Percentiles rank a stretch among this genome's conserved stretches.
phyloP scores from a whole-genome alignment of 129 eudicot genomes.

The Rutidosis leptorrhynchoides region DNA sequence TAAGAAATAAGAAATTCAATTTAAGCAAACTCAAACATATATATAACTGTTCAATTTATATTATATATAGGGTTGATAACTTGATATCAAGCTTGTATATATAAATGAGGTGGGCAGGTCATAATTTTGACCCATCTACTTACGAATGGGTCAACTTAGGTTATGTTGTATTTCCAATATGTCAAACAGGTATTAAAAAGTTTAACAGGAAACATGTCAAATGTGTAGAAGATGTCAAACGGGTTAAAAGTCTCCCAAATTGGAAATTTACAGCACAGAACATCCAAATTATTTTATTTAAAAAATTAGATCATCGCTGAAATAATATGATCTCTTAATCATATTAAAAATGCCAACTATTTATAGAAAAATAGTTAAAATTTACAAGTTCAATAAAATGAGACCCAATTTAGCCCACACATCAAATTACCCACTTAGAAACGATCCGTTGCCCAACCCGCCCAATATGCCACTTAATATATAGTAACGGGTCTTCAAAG shows the following conservation, averaged over 20 bases:
- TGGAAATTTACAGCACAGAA: not conserved
- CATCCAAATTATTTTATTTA: not conserved
- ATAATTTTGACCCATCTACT: not conserved
- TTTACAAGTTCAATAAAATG: not conserved
- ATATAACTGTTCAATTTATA: constrained; percentile 1
- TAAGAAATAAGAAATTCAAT: constrained; percentile 1
- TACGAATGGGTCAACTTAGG: not conserved
- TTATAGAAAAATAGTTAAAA: not conserved
- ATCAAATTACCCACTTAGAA: not conserved
- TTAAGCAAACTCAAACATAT: not conserved
- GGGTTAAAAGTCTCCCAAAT: not conserved
- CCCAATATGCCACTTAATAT: constrained; percentile 6
- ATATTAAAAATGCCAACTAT: not conserved
- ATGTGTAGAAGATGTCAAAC: not conserved
- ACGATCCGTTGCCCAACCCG: not conserved
- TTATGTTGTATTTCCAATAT: not conserved
- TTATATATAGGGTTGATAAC: constrained; percentile 4
- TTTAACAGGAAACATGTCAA: not conserved
- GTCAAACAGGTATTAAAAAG: not conserved
- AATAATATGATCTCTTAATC: not conserved
- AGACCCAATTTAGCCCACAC: not conserved
- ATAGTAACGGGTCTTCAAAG: not conserved
- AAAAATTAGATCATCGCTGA: not conserved
- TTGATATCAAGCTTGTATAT: constrained; percentile 8
- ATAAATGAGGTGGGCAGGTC: not conserved